Evolutionary conservation across 768 basidiomycete species (phyloP).

Genomic region (Lentinula guzmanii): DNA sequence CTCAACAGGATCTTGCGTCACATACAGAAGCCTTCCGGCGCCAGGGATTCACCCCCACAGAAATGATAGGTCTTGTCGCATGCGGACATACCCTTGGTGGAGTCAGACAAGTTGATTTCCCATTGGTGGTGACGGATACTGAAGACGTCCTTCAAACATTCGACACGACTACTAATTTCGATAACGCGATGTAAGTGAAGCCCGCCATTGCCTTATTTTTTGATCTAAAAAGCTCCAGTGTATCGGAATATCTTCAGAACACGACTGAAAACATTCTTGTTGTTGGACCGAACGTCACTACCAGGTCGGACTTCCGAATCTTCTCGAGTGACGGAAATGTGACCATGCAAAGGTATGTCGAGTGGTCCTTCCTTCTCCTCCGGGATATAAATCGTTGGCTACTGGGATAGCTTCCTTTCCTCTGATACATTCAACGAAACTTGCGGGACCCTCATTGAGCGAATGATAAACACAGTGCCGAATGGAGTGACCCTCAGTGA

Average conservation of each 20-base stretch:
- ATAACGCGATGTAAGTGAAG: conserved; percentile 5
- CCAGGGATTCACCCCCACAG: conserved; percentile 29
- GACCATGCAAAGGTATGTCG: conserved; percentile 14
- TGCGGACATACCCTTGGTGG: conserved; percentile 11
- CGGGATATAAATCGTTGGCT: neutral
- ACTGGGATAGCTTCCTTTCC: neutral
- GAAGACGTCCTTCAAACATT: neutral
- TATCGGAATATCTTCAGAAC: conserved; percentile 7
- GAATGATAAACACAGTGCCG: conserved; percentile 47
- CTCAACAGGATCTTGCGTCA: conserved; percentile 32
- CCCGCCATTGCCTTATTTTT: neutral
- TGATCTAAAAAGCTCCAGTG: neutral
- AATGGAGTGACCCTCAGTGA: conserved; percentile 36
- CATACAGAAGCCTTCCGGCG: conserved; percentile 33
- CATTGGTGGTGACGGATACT: neutral
- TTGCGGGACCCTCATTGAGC: conserved; percentile 32
- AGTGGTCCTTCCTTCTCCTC: neutral
- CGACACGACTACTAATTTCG: neutral
- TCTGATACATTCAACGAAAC: conserved; percentile 25
- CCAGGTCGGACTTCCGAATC: conserved; percentile 17
- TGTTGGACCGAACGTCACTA: conserved; percentile 13
- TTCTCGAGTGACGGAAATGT: conserved; percentile 16
- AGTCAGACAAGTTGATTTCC: conserved; percentile 10
- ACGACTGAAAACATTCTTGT: conserved; percentile 14
- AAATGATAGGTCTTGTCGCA: conserved; percentile 11